Percentiles rank a stretch among this genome's conserved stretches.
Conservation (phyloP, 495 filamentous ascomycete genomes). For the Rostrohypoxylon terebratum region DNA sequence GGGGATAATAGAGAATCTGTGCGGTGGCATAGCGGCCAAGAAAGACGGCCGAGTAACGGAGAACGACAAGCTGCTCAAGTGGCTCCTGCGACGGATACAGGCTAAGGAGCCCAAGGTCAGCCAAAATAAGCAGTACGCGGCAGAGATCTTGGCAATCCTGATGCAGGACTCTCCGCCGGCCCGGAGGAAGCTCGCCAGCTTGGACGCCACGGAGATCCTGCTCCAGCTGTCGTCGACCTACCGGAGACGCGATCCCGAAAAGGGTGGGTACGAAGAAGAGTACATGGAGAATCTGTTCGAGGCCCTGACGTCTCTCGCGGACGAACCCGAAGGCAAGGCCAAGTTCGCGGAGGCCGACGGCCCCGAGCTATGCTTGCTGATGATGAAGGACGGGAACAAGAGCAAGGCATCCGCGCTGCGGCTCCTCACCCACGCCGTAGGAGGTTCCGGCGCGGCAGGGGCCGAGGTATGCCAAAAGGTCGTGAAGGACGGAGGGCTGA, state of each 20-base stretch:
- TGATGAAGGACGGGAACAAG: conserved; percentile 78
- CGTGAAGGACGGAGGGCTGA: conserved; percentile 86
- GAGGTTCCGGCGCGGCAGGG: conserved; percentile 69
- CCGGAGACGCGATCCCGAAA: conserved; percentile 86
- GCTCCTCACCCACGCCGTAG: conserved; percentile 83
- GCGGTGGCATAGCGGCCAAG: conserved; percentile 71
- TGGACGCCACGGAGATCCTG: conserved; percentile 82
- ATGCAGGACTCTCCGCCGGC: conserved; percentile 71
- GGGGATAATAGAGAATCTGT: conserved; percentile 86
- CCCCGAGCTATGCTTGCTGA: conserved; percentile 89
- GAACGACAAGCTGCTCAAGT: conserved; percentile 74
- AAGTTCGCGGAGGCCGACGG: conserved; percentile 93
- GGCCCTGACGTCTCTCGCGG: conserved; percentile 79
- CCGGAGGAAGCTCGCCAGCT: conserved; percentile 68
- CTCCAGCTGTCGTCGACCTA: conserved; percentile 90
- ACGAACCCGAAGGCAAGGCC: conserved; percentile 78
- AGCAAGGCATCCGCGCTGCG: conserved; percentile 81
- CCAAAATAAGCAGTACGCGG: conserved; percentile 97
- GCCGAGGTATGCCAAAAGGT: conserved; percentile 74
- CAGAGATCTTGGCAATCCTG: conserved; percentile 91
- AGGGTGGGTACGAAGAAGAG: conserved; percentile 91
- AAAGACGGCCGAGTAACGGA: conserved; percentile 77
- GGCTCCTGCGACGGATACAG: conserved; percentile 74
- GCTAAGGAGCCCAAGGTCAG: conserved; percentile 55
- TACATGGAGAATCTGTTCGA: conserved; percentile 95